Conservation (phyloP, 2,329 filamentous ascomycete genomes). For the Penicillium sumatraense region DNA sequence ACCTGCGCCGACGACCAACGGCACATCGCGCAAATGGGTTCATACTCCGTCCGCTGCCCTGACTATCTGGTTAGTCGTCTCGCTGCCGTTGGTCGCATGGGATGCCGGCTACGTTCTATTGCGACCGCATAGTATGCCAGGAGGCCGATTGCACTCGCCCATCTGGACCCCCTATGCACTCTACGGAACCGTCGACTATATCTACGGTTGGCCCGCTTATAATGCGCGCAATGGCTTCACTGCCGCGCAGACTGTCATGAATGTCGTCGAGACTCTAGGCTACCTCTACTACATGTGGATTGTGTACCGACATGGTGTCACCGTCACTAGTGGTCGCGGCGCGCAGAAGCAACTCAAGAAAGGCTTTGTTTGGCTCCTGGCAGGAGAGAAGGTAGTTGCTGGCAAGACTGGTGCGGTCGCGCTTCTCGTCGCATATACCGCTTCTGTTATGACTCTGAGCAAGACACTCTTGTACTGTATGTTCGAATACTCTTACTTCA, state of each 20-base stretch:
- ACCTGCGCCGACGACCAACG: conserved; percentile 26
- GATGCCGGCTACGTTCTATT: conserved; percentile 79
- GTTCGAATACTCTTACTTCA: background rate
- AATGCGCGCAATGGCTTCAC: conserved; percentile 74
- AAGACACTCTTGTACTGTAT: conserved; percentile 72
- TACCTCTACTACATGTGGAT: conserved; percentile 68
- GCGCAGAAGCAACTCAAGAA: conserved; percentile 33
- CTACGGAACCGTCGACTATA: conserved; percentile 77
- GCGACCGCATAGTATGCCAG: conserved; percentile 80
- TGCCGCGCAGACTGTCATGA: conserved; percentile 71
- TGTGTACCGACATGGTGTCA: conserved; percentile 50
- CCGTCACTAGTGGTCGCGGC: conserved; percentile 32
- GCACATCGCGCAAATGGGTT: conserved; percentile 48
- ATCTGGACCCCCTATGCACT: conserved; percentile 79
- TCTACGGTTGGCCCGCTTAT: conserved; percentile 79
- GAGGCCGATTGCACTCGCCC: conserved; percentile 72
- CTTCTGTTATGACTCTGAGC: conserved; percentile 66
- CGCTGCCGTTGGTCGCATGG: conserved; percentile 79
- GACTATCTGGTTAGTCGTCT: conserved; percentile 73
- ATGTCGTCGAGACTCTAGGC: conserved; percentile 68
- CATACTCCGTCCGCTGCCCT: conserved; percentile 65
- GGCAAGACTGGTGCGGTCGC: conserved; percentile 60
- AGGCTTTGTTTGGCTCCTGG: conserved; percentile 49
- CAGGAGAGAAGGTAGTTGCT: conserved; percentile 55
- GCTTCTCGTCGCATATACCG: conserved; percentile 62